Conservation (phyloP, 208 protist species). For the Trypanosomatidae sp. region DNA sequence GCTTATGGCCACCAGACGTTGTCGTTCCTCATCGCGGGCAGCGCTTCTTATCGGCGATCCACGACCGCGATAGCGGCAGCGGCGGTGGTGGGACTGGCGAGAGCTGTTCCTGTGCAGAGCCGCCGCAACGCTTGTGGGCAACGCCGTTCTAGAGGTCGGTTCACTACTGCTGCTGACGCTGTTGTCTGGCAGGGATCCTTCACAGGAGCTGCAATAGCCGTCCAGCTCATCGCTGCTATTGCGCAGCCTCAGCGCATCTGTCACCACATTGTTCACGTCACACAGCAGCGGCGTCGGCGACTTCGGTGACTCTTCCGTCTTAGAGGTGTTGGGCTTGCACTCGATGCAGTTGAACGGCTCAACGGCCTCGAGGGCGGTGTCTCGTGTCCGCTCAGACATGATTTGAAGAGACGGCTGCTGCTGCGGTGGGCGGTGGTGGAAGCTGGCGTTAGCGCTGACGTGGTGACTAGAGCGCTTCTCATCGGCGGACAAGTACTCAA, state of each 20-base stretch:
- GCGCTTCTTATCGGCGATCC: constrained; percentile 6
- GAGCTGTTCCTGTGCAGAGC: background rate
- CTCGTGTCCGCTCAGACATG: background rate
- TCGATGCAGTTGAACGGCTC: background rate
- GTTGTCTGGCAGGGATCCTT: constrained; percentile 15
- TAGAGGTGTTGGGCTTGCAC: background rate
- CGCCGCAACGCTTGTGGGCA: background rate
- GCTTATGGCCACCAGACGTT: constrained; percentile 14
- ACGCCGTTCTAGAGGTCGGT: background rate
- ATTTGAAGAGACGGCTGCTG: background rate
- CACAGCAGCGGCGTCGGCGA: background rate
- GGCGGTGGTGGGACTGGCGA: background rate
- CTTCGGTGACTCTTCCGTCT: background rate
- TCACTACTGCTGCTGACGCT: constrained; percentile 13
- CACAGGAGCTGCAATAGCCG: constrained; percentile 30
- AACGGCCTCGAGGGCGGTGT: background rate
- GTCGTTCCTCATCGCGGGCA: constrained; percentile 17
- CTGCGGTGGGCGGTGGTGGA: background rate
- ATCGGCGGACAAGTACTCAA: constrained; percentile 2
- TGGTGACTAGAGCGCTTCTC: background rate
- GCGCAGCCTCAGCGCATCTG: background rate
- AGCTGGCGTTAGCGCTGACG: background rate
- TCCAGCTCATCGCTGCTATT: constrained; percentile 27
- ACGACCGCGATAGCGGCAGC: background rate
- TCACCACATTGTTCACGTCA: background rate